Evolutionary conservation across 2,329 filamentous ascomycete species (phyloP), one percentile per base, ranked within the genome.

Genomic region (Stachybotrys chartarum): DNA sequence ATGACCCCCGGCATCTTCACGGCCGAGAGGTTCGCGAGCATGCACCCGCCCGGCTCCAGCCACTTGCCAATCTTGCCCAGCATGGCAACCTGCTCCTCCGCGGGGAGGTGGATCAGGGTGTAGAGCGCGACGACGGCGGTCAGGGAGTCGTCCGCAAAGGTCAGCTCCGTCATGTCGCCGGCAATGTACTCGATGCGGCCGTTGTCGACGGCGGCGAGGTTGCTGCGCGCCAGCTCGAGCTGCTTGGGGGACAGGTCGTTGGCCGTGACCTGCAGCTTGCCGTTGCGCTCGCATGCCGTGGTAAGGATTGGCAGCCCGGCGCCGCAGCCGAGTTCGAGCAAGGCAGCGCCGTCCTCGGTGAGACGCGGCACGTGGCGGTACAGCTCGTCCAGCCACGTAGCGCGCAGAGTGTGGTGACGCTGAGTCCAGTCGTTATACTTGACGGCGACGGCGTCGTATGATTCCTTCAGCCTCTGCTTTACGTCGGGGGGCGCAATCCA

Each of bases 91-190:
- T 84, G 81, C 61, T 83, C 79, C 1, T 67, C 66, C 6, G 73
- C 71, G 1, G 80, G 78, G 6, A 84, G 71, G 59, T 84, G 81
- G 53, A 82, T 76, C 53, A 84, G 64, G 39, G 75, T 80, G 65
- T 81, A 83, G 60, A 84, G 75, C 0, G 68, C 80, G 1, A 78
- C 60, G 1, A 82, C 72, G 5, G 75, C 78, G 56, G 82, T 74
- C 55, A 84, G 71, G 0, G 68, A 68, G 0, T 49, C 63, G 0
- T 59, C 56, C 0, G 60, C 42, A 52, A 74, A 74, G 3, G 60
- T 53, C 6, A 76, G 67, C 1, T 57, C 55, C 57, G 64, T 67
- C 71, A 76, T 76, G 64, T 77, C 75, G 51, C 70, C 68, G 53
- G 55, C 50, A 18, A 63, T 58, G 51, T 52, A 59, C 5, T 24